A percentile compares a stretch with the other conserved stretches of the same genome.
Evolutionary conservation across 2,329 filamentous ascomycete genomes (phyloP).

Genomic region (Colletotrichum neosansevieriae): DNA sequence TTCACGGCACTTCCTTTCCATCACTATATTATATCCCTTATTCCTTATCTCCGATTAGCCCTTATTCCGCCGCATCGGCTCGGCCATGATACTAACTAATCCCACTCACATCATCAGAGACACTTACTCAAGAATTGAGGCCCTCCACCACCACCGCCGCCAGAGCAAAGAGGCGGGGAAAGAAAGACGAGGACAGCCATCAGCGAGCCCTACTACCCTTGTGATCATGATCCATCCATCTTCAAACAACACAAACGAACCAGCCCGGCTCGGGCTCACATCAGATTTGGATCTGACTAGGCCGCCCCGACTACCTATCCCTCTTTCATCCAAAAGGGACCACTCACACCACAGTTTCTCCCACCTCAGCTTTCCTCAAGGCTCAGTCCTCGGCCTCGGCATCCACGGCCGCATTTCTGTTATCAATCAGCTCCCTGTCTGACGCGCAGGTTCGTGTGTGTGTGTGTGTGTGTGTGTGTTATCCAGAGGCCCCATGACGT

Average conservation of each 20-base stretch:
- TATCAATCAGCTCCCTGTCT: conserved; percentile 3
- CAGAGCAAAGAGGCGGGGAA: too few relatives aligned
- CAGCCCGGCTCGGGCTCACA: neutral
- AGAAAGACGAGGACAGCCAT: too few relatives aligned
- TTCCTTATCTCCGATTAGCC: neutral
- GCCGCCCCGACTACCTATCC: neutral
- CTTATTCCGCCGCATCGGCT: conserved; percentile 12
- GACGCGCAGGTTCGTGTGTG: too few relatives aligned
- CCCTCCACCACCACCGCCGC: conserved; percentile 3
- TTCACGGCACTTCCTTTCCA: neutral
- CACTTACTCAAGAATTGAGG: conserved; percentile 9
- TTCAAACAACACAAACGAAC: neutral
- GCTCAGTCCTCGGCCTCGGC: neutral
- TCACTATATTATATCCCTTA: neutral
- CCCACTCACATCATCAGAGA: neutral
- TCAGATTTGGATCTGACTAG: conserved; percentile 12
- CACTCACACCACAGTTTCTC: neutral
- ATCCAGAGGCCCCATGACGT: neutral
- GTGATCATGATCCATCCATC: neutral
- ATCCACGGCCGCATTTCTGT: neutral
- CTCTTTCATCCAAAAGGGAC: neutral
- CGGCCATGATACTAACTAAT: neutral
- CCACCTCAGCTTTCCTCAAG: too few relatives aligned
- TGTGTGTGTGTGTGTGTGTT: too few relatives aligned
- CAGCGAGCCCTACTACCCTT: neutral